Evolutionary conservation across 805 yeast genomes (phyloP), one percentile per base, ranked within the genome.

Genomic region (Suhomyces sp.): DNA sequence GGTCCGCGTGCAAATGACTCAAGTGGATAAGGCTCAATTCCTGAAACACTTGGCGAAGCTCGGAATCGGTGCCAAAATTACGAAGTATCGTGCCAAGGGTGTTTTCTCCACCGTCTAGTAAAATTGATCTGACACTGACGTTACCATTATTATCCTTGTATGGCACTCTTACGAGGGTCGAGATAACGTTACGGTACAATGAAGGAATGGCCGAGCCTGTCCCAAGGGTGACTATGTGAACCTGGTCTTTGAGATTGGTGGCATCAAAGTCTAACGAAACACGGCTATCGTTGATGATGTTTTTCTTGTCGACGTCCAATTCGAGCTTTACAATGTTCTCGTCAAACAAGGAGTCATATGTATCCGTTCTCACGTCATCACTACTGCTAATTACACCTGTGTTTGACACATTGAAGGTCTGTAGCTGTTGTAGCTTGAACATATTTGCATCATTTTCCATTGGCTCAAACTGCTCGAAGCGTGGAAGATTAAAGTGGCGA

Each of bases 1-100:
- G 99, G 65, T 94, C 99, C 0, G 98, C 99, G 68, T 94, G 99
- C 60, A 93, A 74, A 73, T 94, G 99, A 59, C 96, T 87, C 49
- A 94, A 72, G 61, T 82, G 88, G 19, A 93, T 72, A 49, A 89
- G 52, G 29, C 79, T 72, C 52, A 92, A 68, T 60, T 92, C 96
- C 40, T 69, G 57, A 55, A 92, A 75, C 2, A 87, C 67, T 20
- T 63, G 61, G 24, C 53, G 51, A 24, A 66, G 57, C 33, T 73
- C 73, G 2, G 61, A 60, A 1, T 74, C 56, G 15, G 77, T 77
- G 0, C 85, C 84, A 55, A 83, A 83, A 51, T 82, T 73, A 57
- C 98, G 79, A 29, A 72, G 65, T 54, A 94, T 67, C 0, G 88
- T 71, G 1, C 96, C 97, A 20, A 86, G 60, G 0, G 98, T 89